Evolutionary conservation across 176 grass and related monocot genomes (phyloP).

Genomic region (Secale cereale): DNA sequence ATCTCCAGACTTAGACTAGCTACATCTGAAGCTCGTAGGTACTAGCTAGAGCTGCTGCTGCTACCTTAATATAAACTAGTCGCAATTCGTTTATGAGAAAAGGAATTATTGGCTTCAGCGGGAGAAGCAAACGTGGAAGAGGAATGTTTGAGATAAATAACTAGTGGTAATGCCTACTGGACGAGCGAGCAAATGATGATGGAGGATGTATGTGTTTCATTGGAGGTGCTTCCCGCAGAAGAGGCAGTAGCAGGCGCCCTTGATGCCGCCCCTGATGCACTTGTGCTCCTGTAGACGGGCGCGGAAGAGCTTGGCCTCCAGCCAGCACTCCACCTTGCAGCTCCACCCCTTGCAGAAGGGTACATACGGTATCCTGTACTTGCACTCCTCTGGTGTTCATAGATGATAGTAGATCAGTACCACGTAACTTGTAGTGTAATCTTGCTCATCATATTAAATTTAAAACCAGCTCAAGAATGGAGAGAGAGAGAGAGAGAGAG

Average conservation of each 20-base stretch:
- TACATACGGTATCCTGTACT: background rate
- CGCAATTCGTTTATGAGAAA: too few species aligned
- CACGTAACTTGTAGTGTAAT: too few species aligned
- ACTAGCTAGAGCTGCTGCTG: too few species aligned
- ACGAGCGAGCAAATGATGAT: background rate
- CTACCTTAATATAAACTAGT: too few species aligned
- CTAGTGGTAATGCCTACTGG: background rate
- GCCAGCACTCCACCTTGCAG: constrained; percentile 28
- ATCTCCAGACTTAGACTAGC: background rate
- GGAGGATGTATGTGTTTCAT: too few species aligned
- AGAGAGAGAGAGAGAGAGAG: too few species aligned
- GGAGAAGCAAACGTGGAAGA: too few species aligned
- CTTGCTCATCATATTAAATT: too few species aligned
- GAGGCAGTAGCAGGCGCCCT: background rate
- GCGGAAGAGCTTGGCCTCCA: background rate
- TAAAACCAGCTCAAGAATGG: too few species aligned
- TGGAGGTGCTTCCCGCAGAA: background rate
- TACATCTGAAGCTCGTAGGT: background rate
- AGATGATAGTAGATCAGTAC: too few species aligned
- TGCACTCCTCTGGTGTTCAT: background rate
- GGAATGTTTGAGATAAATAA: too few species aligned
- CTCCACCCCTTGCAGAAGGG: constrained; percentile 29
- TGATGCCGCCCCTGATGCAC: constrained; percentile 3
- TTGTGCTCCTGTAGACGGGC: background rate
- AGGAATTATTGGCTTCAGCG: too few species aligned